Base-by-base conservation (phyloP, 805 yeast species). In the Candida multigemmis region DNA sequence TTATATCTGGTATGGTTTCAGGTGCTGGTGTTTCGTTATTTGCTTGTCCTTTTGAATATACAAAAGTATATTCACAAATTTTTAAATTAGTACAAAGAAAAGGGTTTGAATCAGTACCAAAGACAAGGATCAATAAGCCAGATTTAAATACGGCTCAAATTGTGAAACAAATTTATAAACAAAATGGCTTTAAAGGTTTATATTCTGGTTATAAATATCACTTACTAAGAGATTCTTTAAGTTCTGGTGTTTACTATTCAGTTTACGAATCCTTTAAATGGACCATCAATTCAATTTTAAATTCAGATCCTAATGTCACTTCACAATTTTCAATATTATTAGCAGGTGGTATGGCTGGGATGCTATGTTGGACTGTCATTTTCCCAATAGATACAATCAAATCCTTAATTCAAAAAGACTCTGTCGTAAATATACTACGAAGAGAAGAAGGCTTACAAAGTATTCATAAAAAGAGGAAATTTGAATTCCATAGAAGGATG, bases 41-140 rank as follows among this genome's bases (percentile, higher is more conserved):
- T 48, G 81, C 86, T 3, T 79, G 89, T 38, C 95, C 95, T 2
- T 84, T 84, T 46, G 95, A 84, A 49, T 71, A 82, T 52, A 75
- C 89, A 25, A 85, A 84, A 49, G 63, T 83, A 6, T 82, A 78
- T 35, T 79, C 89, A 19, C 94, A 84, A 48, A 69, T 84, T 20
- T 76, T 65, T n/a, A 39, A 60, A 13, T 42, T 73, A 22, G 71
- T 70, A 18, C 51, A 50, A 38, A 35, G 40, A 20, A 28, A 32
- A 16, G 26, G 42, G 3, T 10, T 41, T 19, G 28, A 22, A 16
- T 27, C 25, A 13, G 16, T 10, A 7, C 25, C 23, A 4, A 25
- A 16, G 10, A n/a, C 30, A 6, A 11, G 6, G 9, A 15, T 22
- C 7, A 36, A 34, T 10, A n/a, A 32, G 8, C 41, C 48, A 8